A percentile compares a stretch with the other conserved stretches of the same genome.
These are phyloP conservation scores for Sporisorium reilianum DNA, from an alignment of 1,284 basidiomycete genomes.

Conservation along the genomic window DNA sequence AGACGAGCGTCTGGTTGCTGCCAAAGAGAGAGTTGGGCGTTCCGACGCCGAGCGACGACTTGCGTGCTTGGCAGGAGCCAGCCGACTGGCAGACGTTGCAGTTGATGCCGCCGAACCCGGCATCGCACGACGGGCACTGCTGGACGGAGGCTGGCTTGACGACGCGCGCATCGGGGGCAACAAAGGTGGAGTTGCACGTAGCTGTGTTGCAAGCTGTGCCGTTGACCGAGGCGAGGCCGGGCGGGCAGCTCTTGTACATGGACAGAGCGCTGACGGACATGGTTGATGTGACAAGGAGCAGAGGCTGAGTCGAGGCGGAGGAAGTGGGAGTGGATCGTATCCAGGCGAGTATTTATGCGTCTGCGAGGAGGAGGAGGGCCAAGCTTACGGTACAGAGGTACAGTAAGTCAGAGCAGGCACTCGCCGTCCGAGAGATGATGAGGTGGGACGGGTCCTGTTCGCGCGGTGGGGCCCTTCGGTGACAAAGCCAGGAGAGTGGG, in stretches of 20 bases:
- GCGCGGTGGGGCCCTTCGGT: neutral
- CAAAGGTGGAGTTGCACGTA: conserved; percentile 57
- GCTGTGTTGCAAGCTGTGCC: conserved; percentile 50
- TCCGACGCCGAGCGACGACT: conserved; percentile 24
- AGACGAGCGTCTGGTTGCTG: conserved; percentile 45
- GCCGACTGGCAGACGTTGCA: conserved; percentile 58
- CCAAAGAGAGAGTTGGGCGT: conserved; percentile 30
- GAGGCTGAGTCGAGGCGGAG: neutral
- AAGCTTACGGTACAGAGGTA: no score
- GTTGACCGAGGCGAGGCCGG: conserved; percentile 46
- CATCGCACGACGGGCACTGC: conserved; percentile 47
- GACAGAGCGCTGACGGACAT: conserved; percentile 49
- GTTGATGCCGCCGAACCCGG: conserved; percentile 57
- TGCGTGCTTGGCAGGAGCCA: conserved; percentile 44
- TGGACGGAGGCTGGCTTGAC: conserved; percentile 34
- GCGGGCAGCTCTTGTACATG: conserved; percentile 53
- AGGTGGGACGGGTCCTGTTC: neutral
- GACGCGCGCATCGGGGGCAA: conserved; percentile 37
- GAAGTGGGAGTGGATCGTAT: neutral
- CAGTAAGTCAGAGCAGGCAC: neutral
- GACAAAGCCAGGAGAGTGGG: neutral
- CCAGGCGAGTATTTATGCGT: conserved; percentile 8
- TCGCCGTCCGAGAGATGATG: no score
- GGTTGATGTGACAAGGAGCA: neutral
- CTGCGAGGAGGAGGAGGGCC: neutral